Conservation (phyloP, 1,139 yeast species). For the Suhomyces choctaworum region DNA sequence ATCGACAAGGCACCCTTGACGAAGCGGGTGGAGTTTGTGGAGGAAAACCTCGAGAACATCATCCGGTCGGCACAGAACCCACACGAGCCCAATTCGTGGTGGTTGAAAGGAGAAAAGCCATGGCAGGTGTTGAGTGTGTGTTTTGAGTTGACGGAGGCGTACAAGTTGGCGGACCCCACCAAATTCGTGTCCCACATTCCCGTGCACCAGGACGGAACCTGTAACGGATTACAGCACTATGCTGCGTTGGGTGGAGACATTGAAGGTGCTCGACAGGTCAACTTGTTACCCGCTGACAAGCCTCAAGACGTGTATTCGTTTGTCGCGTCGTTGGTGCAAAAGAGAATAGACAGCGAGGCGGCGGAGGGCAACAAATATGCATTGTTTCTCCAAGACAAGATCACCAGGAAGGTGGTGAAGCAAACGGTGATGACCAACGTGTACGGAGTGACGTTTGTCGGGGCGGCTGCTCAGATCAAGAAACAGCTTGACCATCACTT, state of each 20-base stretch:
- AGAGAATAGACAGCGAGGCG: conserved; percentile 61
- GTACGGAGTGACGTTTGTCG: conserved; percentile 94
- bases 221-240: conserved; percentile 96
- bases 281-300: conserved; percentile 73
- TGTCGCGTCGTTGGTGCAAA: conserved; percentile 74
- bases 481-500: conserved; percentile 56
- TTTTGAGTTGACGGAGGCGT: conserved; percentile 74
- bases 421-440: conserved; percentile 99
- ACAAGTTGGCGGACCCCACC: conserved; percentile 69
- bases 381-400: conserved; percentile 53
- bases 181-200: conserved; percentile 79
- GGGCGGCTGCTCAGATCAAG: conserved; percentile 86
- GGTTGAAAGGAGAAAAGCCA: conserved; percentile 88
- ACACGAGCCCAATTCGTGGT: conserved; percentile 59
- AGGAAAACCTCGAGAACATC: conserved; percentile 63
- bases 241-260: conserved; percentile 97
- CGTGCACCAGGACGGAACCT: conserved; percentile 96
- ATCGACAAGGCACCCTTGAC: conserved; percentile 78
- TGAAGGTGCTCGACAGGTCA: conserved; percentile 93
- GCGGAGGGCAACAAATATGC: conserved; percentile 57
- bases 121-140: conserved; percentile 94
- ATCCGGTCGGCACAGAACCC: conserved; percentile 74
- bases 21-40: conserved; percentile 74
- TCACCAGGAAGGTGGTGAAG: conserved; percentile 86
- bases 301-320: conserved; percentile 91